These are phyloP conservation scores for Stropharia rugosoannulata DNA, from an alignment of 768 basidiomycete species.

Conservation along the genomic window DNA sequence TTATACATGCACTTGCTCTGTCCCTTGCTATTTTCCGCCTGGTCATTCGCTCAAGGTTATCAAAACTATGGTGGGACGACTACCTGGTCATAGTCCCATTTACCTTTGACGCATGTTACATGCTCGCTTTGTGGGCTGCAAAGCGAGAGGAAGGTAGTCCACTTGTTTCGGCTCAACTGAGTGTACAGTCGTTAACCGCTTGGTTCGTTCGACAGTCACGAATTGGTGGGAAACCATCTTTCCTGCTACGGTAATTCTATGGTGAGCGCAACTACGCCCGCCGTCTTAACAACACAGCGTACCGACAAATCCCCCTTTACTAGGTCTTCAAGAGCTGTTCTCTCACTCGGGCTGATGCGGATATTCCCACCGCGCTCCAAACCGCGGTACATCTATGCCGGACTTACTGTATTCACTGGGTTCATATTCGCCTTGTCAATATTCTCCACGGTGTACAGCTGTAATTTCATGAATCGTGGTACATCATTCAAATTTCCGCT, in stretches of 20 bases:
- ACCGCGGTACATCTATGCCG: not conserved
- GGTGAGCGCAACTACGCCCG: no score
- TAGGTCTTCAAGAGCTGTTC: not conserved
- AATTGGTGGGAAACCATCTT: not conserved
- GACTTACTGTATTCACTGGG: not conserved
- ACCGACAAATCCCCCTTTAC: not conserved
- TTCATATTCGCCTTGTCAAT: not conserved
- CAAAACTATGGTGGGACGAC: constrained; percentile 20
- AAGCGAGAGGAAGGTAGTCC: not conserved
- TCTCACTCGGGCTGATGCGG: not conserved
- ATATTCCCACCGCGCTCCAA: not conserved
- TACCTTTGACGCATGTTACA: constrained; percentile 5
- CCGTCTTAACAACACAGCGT: not conserved
- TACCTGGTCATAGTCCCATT: constrained; percentile 18
- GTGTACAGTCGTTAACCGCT: not conserved
- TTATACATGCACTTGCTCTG: no score
- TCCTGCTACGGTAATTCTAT: not conserved
- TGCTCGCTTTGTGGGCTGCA: not conserved
- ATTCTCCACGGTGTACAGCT: no score
- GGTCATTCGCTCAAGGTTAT: no score
- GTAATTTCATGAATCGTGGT: no score
- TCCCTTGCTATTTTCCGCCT: no score
- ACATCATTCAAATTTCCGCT: no score
- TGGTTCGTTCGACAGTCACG: not conserved
- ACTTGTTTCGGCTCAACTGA: not conserved